Percentiles rank a stretch among this genome's conserved stretches.
These are phyloP conservation scores for Phaeosphaeria sp. DNA, from an alignment of 2,329 filamentous ascomycete genomes.

Conservation along the genomic window DNA sequence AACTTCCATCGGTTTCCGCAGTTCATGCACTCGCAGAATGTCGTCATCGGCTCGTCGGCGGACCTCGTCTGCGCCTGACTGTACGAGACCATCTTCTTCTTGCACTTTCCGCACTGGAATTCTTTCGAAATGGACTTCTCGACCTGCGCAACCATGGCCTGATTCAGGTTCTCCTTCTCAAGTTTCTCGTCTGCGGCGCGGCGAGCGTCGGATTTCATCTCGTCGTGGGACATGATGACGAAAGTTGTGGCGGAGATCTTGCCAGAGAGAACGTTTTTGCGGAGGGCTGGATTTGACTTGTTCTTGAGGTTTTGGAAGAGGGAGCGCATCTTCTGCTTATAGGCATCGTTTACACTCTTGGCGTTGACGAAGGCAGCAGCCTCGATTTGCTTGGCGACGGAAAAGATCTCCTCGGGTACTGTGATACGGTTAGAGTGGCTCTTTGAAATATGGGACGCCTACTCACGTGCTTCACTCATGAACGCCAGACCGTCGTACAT, in stretches of 20 bases:
- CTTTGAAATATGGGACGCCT: slow-evolving; percentile 10
- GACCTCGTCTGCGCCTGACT: slow-evolving; percentile 93
- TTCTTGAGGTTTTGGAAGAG: slow-evolving; percentile 96
- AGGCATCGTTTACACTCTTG: slow-evolving; percentile 74
- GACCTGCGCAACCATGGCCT: slow-evolving; percentile 90
- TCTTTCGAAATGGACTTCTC: slow-evolving; percentile 90
- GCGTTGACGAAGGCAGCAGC: slow-evolving; percentile 73
- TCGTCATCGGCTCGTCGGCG: slow-evolving; percentile 85
- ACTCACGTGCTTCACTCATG: slow-evolving; percentile 64
- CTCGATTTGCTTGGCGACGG: slow-evolving; percentile 75
- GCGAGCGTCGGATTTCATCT: slow-evolving; percentile 87
- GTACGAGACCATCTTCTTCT: slow-evolving; percentile 93
- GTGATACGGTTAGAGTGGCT: slow-evolving; percentile 17
- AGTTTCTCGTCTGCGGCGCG: slow-evolving; percentile 77
- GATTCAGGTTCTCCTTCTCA: slow-evolving; percentile 93
- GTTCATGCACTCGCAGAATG: slow-evolving; percentile 62
- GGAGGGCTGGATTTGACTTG: slow-evolving; percentile 81
- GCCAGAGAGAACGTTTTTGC: slow-evolving; percentile 75
- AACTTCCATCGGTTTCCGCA: slow-evolving; percentile 61
- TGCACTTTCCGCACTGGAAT: slow-evolving; percentile 89
- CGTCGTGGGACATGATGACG: slow-evolving; percentile 85
- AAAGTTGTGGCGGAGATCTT: slow-evolving; percentile 76
- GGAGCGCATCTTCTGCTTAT: slow-evolving; percentile 88
- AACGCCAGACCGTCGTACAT: slow-evolving; percentile 91
- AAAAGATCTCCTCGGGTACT: slow-evolving; percentile 71